Percentiles rank a stretch among this genome's conserved stretches.
These are phyloP conservation scores for Viola odorata DNA, from an alignment of 345 rosid genomes.

Conservation along the genomic window DNA sequence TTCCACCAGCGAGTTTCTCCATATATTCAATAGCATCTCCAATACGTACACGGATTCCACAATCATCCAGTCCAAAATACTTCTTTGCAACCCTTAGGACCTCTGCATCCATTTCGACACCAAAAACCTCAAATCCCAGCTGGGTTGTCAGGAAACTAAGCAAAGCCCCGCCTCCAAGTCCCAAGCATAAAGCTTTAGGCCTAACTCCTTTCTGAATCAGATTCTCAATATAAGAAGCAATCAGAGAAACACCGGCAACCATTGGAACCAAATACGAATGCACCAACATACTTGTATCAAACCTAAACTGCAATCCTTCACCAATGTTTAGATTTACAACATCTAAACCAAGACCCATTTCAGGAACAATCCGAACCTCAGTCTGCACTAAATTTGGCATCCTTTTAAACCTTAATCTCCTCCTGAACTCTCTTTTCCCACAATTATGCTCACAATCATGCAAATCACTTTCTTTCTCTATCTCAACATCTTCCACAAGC, in stretches of 20 bases:
- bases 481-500: conserved; percentile 73
- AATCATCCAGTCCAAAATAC: conserved; percentile 63
- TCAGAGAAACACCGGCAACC: conserved; percentile 59
- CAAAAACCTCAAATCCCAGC: conserved; percentile 58
- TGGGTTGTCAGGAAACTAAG: conserved; percentile 50
- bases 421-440: conserved; percentile 49
- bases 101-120: conserved; percentile 61
- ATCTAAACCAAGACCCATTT: conserved; percentile 6
- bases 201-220: conserved; percentile 19
- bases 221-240: conserved; percentile 25
- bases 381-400: conserved; percentile 78
- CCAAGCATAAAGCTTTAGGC: conserved; percentile 68
- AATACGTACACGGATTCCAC: conserved; percentile 28
- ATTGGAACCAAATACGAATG: conserved; percentile 74
- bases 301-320: conserved; percentile 29
- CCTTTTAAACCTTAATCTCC: conserved; percentile 85
- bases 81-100: conserved; percentile 51
- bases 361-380: conserved; percentile 41
- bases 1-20: conserved; percentile 30
- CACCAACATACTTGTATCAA: conserved; percentile 48
- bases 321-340: conserved; percentile 21
- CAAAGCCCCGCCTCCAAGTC: conserved; percentile 85
- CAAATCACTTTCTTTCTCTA: conserved; percentile 16
- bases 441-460: not conserved
- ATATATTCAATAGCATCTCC: conserved; percentile 55